Percentiles rank a stretch among this genome's conserved stretches.
Evolutionary conservation across 2,329 filamentous ascomycete genomes (phyloP).

Genomic region (Fusarium palustre): DNA sequence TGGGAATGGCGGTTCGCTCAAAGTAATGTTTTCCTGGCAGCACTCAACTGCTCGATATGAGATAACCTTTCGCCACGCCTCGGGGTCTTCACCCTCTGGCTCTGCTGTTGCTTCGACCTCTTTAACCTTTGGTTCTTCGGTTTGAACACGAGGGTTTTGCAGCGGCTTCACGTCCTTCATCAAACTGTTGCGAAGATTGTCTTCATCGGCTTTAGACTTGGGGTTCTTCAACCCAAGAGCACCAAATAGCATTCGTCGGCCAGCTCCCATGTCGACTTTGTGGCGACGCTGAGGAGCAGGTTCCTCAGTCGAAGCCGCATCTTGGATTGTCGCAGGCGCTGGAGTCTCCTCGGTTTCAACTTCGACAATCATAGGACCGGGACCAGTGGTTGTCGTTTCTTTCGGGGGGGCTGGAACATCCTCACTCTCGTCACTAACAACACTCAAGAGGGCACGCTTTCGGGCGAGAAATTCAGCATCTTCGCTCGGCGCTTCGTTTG

Average conservation of each 20-base stretch:
- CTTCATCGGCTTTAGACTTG: conserved; percentile 75
- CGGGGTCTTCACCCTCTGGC: conserved; percentile 57
- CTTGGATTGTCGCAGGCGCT: background rate
- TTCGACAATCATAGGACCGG: conserved; percentile 6
- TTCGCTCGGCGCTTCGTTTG: conserved; percentile 16
- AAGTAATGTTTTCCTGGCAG: conserved; percentile 72
- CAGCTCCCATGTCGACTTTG: conserved; percentile 65
- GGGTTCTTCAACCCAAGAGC: conserved; percentile 77
- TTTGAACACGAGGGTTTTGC: conserved; percentile 51
- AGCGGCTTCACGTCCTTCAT: conserved; percentile 64
- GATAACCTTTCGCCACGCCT: conserved; percentile 81
- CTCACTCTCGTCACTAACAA: conserved; percentile 39
- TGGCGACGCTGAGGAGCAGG: conserved; percentile 29
- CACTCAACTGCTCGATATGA: conserved; percentile 86
- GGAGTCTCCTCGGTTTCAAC: conserved; percentile 8
- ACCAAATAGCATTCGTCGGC: conserved; percentile 76
- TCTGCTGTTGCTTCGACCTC: conserved; percentile 16
- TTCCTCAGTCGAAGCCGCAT: conserved; percentile 16
- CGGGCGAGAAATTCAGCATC: conserved; percentile 52
- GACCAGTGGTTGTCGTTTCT: background rate
- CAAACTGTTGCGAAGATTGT: conserved; percentile 69
- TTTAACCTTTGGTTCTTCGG: conserved; percentile 28
- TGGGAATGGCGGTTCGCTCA: conserved; percentile 86
- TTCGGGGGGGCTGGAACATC: conserved; percentile 1
- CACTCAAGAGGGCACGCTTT: conserved; percentile 56